Evolutionary conservation across 495 filamentous ascomycete species (phyloP), one percentile per base, ranked within the genome.

Genomic region (Aspergillus panamensis): DNA sequence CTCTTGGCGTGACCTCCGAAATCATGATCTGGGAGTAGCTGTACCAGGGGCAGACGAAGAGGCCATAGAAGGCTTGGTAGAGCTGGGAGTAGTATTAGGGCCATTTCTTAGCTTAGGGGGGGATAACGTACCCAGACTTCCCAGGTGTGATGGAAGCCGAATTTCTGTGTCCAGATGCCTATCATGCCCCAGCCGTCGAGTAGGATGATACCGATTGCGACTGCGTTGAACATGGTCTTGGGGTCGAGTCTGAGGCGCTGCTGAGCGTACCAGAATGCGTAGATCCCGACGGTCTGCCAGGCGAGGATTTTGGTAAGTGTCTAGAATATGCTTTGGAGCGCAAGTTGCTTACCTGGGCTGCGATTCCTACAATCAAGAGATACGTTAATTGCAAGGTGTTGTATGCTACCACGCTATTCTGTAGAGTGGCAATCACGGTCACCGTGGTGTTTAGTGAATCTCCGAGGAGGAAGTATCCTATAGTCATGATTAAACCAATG

Each of bases 11-110:
- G 32, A 87, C 82, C 60, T 86, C 84, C 0, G 79, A 82, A 59
- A 87, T 87, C 82, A 87, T 84, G 67, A 83, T 86, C 63, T 86
- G 83, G 5, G 76, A 80, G 67, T 87, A 87, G 37, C 82, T 83
- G 70, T 86, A 87, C 84, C 84, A 87, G 2, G 85, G 84, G 60
- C 84, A 87, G 19, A 88, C 79, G 60, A 85, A 80, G 19, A 87
- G 73, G 7, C 84, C 84, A 65, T 86, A 86, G 67, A 81, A 84
- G 30, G 72, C 76, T 72, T 86, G 83, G 63, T 86, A 86, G 40
- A 73, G 61, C 80, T 81, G 74, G 45, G 77, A 68, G 13, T 37
- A 29, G n/a, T 40, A 6, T 43, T 21, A 20, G 31, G 8, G 17
- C 17, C 42, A 14, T 12, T 42, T 55, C 19, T 30, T 16, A 8